These are phyloP conservation scores for Carex kokanica DNA, from an alignment of 176 grass and related monocot genomes.

Conservation along the genomic window DNA sequence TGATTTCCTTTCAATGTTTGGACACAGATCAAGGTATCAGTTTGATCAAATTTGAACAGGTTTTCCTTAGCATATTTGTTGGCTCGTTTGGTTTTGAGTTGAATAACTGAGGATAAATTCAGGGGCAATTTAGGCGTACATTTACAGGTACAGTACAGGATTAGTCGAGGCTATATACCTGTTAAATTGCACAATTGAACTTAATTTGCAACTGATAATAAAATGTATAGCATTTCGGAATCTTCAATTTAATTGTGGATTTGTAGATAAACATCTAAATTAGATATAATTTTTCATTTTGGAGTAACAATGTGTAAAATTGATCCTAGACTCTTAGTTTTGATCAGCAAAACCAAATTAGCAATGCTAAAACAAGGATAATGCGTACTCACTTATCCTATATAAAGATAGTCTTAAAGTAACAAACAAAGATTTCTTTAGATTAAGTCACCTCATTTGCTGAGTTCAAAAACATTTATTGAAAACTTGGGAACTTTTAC, in stretches of 20 bases:
- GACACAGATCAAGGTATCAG: background rate
- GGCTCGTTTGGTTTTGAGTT: background rate
- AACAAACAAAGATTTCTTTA: background rate
- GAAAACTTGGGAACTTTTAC: background rate
- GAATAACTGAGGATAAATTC: background rate
- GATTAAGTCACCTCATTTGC: conserved; percentile 1
- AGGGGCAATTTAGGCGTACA: background rate
- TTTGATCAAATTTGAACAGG: background rate
- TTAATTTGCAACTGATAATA: background rate
- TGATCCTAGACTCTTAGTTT: background rate
- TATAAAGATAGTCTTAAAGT: background rate
- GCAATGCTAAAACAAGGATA: background rate
- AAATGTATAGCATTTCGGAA: background rate
- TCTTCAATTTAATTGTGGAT: background rate
- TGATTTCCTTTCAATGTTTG: background rate
- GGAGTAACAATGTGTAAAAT: background rate
- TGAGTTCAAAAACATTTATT: background rate
- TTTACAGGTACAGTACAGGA: background rate
- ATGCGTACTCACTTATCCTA: background rate
- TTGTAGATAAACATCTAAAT: background rate
- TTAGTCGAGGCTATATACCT: background rate
- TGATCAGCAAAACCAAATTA: background rate
- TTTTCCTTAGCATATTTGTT: background rate
- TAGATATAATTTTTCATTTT: background rate
- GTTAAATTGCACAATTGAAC: background rate